Conservation (phyloP, 495 filamentous ascomycete genomes). For the Penicillium bialowiezense region DNA sequence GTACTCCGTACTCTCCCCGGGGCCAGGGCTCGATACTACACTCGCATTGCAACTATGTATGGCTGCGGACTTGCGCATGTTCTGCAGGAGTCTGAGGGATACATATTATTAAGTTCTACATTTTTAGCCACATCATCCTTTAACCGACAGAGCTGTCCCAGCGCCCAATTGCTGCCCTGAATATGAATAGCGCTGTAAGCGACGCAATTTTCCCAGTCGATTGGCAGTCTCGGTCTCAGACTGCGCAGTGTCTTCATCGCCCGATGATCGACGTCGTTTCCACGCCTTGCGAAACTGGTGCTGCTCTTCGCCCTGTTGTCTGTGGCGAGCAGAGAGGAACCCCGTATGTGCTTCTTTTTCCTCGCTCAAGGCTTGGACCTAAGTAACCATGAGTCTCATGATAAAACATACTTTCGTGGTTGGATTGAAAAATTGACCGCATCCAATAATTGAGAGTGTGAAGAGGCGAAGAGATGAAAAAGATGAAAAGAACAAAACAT, state of each 20-base stretch:
- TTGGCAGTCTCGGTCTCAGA: neutral
- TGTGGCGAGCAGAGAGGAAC: constrained; percentile 34
- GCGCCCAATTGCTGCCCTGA: constrained; percentile 7
- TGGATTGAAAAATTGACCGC: neutral
- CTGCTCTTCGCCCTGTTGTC: constrained; percentile 39
- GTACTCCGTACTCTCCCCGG: too few species aligned
- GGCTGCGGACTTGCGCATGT: too few species aligned
- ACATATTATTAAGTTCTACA: too few species aligned
- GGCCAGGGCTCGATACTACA: too few species aligned
- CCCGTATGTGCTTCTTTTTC: constrained; percentile 39
- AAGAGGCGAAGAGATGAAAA: too few species aligned
- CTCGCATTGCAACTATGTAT: too few species aligned
- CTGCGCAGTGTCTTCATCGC: neutral
- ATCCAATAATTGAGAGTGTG: neutral
- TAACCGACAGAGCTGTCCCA: constrained; percentile 13
- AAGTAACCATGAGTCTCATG: neutral
- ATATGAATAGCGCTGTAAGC: constrained; percentile 15
- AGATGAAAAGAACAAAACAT: constrained; percentile 14
- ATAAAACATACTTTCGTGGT: neutral
- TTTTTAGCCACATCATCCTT: constrained; percentile 5
- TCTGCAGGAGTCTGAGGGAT: too few species aligned
- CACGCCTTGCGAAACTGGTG: constrained; percentile 41
- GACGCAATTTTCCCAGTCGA: constrained; percentile 14
- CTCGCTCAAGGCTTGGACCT: constrained; percentile 37
- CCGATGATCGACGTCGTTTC: constrained; percentile 22